These are phyloP conservation scores for Polysphondylium violaceum DNA, from an alignment of 78 protist genomes.

Conservation along the genomic window DNA sequence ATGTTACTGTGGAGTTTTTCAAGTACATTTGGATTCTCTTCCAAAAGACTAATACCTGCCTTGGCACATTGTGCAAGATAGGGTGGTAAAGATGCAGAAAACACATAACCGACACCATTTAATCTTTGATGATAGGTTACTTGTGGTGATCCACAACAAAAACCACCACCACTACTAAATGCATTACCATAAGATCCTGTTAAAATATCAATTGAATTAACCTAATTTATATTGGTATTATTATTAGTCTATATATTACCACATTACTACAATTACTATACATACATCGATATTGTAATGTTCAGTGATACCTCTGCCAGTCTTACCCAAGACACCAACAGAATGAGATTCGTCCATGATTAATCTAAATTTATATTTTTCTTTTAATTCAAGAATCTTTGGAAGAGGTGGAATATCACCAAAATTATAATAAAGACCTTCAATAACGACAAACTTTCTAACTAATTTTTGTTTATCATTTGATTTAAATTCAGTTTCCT, in stretches of 20 bases:
- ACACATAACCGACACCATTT: constrained; percentile 93
- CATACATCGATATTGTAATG: constrained; percentile 76
- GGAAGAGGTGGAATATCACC: constrained; percentile 85
- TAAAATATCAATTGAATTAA: constrained; percentile 38
- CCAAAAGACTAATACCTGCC: constrained; percentile 60
- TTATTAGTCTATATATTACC: no score
- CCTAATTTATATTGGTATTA: not conserved
- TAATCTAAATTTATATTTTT: constrained; percentile 84
- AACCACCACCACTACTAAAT: constrained; percentile 87
- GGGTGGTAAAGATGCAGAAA: constrained; percentile 96
- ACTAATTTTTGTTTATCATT: constrained; percentile 42
- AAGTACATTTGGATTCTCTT: constrained; percentile 17
- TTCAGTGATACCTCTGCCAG: constrained; percentile 95
- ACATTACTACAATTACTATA: constrained; percentile 2
- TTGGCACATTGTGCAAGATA: constrained; percentile 77
- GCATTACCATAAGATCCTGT: constrained; percentile 78
- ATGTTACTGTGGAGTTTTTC: constrained; percentile 11
- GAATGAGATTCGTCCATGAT: constrained; percentile 95
- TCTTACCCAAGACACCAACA: constrained; percentile 94
- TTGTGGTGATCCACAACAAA: constrained; percentile 74
- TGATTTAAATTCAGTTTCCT: constrained; percentile 15
- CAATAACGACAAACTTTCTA: constrained; percentile 91
- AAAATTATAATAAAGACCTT: constrained; percentile 89
- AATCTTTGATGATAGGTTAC: constrained; percentile 90
- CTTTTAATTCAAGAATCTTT: constrained; percentile 83